Evolutionary conservation across 2,329 filamentous ascomycete species (phyloP).

Genomic region (Trichophyton equinum): DNA sequence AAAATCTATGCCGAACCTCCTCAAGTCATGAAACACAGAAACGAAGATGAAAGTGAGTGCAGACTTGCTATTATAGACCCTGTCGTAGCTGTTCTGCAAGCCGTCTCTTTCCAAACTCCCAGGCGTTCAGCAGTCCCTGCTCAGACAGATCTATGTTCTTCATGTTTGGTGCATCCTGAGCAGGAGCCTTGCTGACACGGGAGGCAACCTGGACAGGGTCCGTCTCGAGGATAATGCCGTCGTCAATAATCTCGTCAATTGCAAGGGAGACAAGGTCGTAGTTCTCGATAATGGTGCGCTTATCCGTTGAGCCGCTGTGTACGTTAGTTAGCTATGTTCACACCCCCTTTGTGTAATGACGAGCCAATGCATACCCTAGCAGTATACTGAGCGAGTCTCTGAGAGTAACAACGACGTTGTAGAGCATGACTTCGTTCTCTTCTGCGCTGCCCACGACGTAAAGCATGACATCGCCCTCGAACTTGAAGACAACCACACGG

Average conservation of each 20-base stretch:
- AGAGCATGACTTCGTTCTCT: slow-evolving; percentile 94
- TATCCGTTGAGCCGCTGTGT: slow-evolving; percentile 80
- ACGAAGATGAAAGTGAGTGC: neutral
- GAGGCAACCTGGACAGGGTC: slow-evolving; percentile 90
- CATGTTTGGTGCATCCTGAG: slow-evolving; percentile 74
- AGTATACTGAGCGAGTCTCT: slow-evolving; percentile 80
- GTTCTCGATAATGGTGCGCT: slow-evolving; percentile 95
- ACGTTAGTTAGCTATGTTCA: slow-evolving; percentile 12
- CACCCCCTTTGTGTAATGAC: neutral
- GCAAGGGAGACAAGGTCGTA: slow-evolving; percentile 91
- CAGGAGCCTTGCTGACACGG: slow-evolving; percentile 80
- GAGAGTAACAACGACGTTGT: slow-evolving; percentile 85
- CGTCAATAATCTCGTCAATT: slow-evolving; percentile 89
- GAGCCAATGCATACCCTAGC: slow-evolving; percentile 57
- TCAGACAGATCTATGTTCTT: slow-evolving; percentile 93
- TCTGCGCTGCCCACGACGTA: slow-evolving; percentile 85
- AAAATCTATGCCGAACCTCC: neutral
- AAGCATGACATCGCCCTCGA: slow-evolving; percentile 91
- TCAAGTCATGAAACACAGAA: neutral
- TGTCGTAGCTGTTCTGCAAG: slow-evolving; percentile 83
- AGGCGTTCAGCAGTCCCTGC: slow-evolving; percentile 86
- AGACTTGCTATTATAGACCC: slow-evolving; percentile 45
- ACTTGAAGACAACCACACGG: slow-evolving; percentile 92
- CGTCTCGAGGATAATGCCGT: slow-evolving; percentile 93
- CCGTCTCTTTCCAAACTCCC: slow-evolving; percentile 86